Evolutionary conservation across 1,284 basidiomycete species (phyloP).

Genomic region (Rhodotorula sp.): DNA sequence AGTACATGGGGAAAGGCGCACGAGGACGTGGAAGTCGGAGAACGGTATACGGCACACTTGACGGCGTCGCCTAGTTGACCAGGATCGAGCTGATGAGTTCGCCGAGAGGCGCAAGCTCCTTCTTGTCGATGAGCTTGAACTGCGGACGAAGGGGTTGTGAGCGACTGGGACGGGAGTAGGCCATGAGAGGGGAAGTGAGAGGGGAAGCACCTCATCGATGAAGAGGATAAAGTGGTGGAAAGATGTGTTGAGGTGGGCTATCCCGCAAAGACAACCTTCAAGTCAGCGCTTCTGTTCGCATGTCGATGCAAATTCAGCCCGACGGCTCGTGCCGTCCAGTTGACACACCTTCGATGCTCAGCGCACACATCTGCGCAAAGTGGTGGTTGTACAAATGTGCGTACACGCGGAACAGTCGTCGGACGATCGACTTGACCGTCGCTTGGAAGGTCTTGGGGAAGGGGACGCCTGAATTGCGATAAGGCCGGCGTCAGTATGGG

Average conservation of each 20-base stretch:
- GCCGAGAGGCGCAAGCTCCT: conserved; percentile 90
- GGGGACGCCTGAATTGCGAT: conserved; percentile 65
- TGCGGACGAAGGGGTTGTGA: conserved; percentile 47
- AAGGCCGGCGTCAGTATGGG: not conserved
- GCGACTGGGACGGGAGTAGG: no score
- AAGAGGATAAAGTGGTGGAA: conserved; percentile 98
- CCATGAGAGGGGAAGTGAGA: not conserved
- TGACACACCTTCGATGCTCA: conserved; percentile 87
- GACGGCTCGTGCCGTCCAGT: not conserved
- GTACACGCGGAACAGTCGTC: conserved; percentile 93
- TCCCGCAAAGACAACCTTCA: not conserved
- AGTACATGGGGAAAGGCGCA: not conserved
- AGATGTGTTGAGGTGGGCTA: conserved; percentile 97
- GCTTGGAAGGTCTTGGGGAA: conserved; percentile 90
- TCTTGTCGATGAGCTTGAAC: conserved; percentile 97
- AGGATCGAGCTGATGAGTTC: conserved; percentile 96
- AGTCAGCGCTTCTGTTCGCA: not conserved
- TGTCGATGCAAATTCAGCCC: not conserved
- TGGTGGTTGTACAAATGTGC: conserved; percentile 99
- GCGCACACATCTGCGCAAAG: conserved; percentile 96
- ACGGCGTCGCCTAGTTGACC: not conserved
- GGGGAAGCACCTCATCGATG: conserved; percentile 51
- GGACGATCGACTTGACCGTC: conserved; percentile 86
- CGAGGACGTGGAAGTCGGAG: no score
- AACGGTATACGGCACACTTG: not conserved